Evolutionary conservation across 352 stramenopile genomes (phyloP), one percentile per base, ranked within the genome.

Genomic region (Phytophthora capsici): DNA sequence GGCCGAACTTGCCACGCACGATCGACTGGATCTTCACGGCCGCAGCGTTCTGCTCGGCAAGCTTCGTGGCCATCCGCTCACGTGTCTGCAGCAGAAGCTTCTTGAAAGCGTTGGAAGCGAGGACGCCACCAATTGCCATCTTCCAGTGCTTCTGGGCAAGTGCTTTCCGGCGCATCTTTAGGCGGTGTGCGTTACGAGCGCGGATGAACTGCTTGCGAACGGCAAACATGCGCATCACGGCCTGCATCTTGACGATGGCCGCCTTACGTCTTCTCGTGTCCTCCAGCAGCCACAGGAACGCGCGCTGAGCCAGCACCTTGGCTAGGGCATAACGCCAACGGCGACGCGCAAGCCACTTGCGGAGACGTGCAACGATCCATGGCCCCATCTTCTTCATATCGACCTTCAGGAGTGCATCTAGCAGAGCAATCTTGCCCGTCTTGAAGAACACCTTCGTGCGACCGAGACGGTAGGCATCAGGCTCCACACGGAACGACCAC

Each of bases 361-460:
- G 78, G 34, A 95, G 65, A 36, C 87, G 85, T 40, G 84, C 80
- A 25, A 95, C 85, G 50, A 95, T 94, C 85, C 87, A 94, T 23
- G 84, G 82, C 13, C 87, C 87, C 84, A 94, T 94, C 69, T 94
- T 94, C 75, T 93, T 92, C 88, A 94, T 94, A 58, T 94, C 84
- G 14, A 94, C 80, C 78, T 93, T 93, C 26, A 97, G 71, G 14
- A 97, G 73, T 6, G 88, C 88, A 52, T 97, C 86, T 4, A 97
- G 67, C 6, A 93, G 74, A 40, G 90, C 87, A 59, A 97, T 97
- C 69, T 96, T 95, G 61, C 91, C 91, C 14, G 90, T 95, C 77
- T 94, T 95, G 73, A 97, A 97, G 72, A 97, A 97, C 20, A 97
- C 88, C 66, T 93, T 93, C 10, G 91, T 97, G 28, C 84, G 82